Percentiles rank a stretch among this genome's conserved stretches.
Conservation (phyloP, 352 stramenopile species). For the Elongisporangium anandrum region DNA sequence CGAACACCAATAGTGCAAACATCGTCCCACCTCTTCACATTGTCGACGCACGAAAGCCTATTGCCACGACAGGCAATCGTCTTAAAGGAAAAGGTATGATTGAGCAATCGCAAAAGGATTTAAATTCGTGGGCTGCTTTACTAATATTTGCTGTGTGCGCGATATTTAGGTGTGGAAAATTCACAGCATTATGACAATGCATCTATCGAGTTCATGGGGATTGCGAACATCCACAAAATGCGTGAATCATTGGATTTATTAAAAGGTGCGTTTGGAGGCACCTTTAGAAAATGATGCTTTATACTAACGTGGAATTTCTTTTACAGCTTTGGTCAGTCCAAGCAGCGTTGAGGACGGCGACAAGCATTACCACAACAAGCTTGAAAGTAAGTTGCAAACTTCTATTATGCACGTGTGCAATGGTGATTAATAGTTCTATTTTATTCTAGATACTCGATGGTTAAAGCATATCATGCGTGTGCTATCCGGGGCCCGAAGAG, state of each 20-base stretch:
- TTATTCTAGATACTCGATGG: constrained; percentile 90
- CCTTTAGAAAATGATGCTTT: neutral
- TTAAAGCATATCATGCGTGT: constrained; percentile 93
- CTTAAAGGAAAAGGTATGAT: constrained; percentile 74
- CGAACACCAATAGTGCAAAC: constrained; percentile 68
- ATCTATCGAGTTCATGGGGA: constrained; percentile 96
- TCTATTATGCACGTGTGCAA: constrained; percentile 1
- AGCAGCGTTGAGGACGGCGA: constrained; percentile 81
- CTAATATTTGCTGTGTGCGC: constrained; percentile 2
- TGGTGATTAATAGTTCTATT: constrained; percentile 1
- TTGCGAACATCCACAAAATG: constrained; percentile 99
- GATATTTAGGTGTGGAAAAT: constrained; percentile 90
- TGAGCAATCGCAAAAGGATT: neutral
- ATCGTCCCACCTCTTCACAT: constrained; percentile 78
- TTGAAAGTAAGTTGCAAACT: constrained; percentile 59
- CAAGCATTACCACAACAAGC: constrained; percentile 84
- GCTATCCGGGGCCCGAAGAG: constrained; percentile 56
- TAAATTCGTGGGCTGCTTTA: no score
- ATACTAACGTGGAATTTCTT: constrained; percentile 7
- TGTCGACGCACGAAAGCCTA: constrained; percentile 77
- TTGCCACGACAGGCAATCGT: constrained; percentile 78
- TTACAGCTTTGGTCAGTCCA: constrained; percentile 67
- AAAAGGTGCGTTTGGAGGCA: constrained; percentile 37
- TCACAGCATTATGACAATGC: constrained; percentile 95
- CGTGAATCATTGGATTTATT: constrained; percentile 91